Evolutionary conservation across 257 asterid genomes (phyloP).

Genomic region (Coffea canephora): DNA sequence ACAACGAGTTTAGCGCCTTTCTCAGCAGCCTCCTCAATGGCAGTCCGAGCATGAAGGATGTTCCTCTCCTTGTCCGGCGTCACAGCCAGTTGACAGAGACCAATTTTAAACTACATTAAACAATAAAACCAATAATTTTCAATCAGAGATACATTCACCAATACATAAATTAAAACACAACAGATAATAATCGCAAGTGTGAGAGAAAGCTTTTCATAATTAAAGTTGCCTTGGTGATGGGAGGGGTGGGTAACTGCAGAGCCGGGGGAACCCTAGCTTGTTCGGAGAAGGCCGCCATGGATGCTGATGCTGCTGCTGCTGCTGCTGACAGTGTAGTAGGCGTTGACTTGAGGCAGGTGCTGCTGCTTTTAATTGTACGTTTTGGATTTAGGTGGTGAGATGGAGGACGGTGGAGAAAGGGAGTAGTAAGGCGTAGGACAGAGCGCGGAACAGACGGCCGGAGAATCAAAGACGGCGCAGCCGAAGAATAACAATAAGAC

Average conservation of each 20-base stretch:
- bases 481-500: no score
- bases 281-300: constrained; percentile 68
- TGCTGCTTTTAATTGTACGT: constrained; percentile 18
- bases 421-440: constrained; percentile 27
- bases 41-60: constrained; percentile 67
- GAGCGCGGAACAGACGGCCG: constrained; percentile 37
- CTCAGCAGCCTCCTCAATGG: constrained; percentile 80
- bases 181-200: no score
- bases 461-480: background rate
- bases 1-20: constrained; percentile 85
- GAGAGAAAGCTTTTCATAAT: background rate
- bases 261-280: constrained; percentile 78
- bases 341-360: constrained; percentile 20
- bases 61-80: constrained; percentile 81
- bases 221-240: constrained; percentile 52
- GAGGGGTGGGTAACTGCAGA: constrained; percentile 48
- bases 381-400: constrained; percentile 9
- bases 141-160: background rate
- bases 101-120: constrained; percentile 67
- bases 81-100: constrained; percentile 77
- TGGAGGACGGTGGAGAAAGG: constrained; percentile 30
- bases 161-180: background rate
- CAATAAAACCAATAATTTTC: background rate
- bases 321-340: constrained; percentile 21
- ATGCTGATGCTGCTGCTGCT: background rate